Evolutionary conservation across 2,329 filamentous ascomycete species (phyloP), one percentile per base, ranked within the genome.

Genomic region (Nigrospora osmanthi): DNA sequence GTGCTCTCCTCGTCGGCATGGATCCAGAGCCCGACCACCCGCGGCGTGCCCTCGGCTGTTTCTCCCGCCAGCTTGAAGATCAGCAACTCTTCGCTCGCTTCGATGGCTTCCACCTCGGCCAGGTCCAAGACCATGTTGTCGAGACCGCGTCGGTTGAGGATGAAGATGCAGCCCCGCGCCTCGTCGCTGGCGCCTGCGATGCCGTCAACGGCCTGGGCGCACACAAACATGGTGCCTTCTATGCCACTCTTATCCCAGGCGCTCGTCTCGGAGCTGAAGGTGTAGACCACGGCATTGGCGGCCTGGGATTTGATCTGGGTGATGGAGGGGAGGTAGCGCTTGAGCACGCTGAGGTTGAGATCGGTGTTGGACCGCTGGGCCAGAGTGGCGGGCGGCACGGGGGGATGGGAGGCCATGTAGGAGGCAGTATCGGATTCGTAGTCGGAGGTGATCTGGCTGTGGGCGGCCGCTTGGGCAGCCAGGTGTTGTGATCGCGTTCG

Each of bases 191-290:
- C 28, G 62, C 64, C 3, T 3, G 61, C 54, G 66, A 73, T 53
- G 38, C 60, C 49, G 47, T 49, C 23, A 47, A 54, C 54, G 11
- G 66, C 63, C 58, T 79, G 74, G 51, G 85, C 76, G 70, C 87
- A 94, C 43, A 97, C 79, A 63, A 97, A 98, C 52, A 97, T 71
- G 12, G 88, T 87, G 35, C 93, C 93, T 65, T 95, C 90, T 11
- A 90, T 77, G 45, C 86, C 93, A 31, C 40, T 42, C 33, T 42
- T 42, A 33, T 42, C 40, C 40, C 40, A 42, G n/a, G 40, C 19
- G 5, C 15, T 36, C 19, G 15, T 14, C 4, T 28, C 33, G 33
- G 40, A 15, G 35, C 36, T 39, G 68, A 94, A 93, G 40, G 77
- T 78, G 71, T 96, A 97, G 53, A 96, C 77, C 33, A 93, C 87